Evolutionary conservation across 495 filamentous ascomycete species (phyloP), one percentile per base, ranked within the genome.

Genomic region (Penicillium maclennaniae): DNA sequence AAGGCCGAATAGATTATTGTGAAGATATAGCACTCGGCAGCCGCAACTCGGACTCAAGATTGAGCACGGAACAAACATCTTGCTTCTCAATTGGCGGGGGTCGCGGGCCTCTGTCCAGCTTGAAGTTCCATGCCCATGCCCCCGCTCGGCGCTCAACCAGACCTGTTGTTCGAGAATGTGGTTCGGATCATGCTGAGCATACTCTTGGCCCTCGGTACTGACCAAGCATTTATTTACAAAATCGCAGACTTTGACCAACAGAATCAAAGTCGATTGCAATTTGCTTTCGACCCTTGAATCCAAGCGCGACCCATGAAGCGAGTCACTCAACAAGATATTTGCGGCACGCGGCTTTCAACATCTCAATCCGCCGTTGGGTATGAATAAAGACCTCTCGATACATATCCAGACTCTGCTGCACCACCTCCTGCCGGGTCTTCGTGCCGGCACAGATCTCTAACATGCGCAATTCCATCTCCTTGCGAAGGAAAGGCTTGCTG

Each of bases 381-480:
- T 87, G 83, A 50, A 87, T 75, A 63, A 90, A 97, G 14, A 95
- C 88, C 17, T 86, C 83, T 42, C 86, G 80, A 65, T 97, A 98
- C 77, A 88, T 87, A 47, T 85, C 81, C 38, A 98, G 67, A 60
- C 84, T 95, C 66, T 92, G 82, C 43, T 83, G 76, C 25, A 97
- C 81, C 20, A 97, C 86, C 21, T 83, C 82, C 34, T 80, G 79
- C 39, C 83, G 84, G 12, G 84, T 85, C 50, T 83, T 85, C 16
- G 79, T 80, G n/a, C 95, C 95, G 47, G 89, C 89, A 69, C 93
- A 97, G 44, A 98, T 95, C 49, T 88, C 88, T 62, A 89, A 89
- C 92, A 98, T 95, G 58, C 88, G 85, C 51, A 87, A 68, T 69
- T 98, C 93, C 91, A 95, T 96, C 75, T 98, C 92, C 69, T 98